Base-by-base conservation (phyloP, 306 rosid species). In the Phaseolus lunatus region DNA sequence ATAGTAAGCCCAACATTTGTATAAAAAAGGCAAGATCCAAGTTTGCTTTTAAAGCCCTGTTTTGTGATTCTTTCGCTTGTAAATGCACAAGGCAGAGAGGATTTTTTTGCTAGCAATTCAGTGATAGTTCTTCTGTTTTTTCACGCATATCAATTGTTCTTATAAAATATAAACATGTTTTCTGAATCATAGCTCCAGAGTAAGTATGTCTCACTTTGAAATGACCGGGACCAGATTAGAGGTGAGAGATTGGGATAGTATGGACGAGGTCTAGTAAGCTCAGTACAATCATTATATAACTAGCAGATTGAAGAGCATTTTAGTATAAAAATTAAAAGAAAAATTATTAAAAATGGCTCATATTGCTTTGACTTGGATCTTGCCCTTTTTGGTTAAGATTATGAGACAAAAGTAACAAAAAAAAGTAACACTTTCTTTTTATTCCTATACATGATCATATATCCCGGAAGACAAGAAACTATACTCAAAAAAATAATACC, bases 91-190 rank as follows among this genome's bases (percentile, higher is more conserved):
- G 35, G 20, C 2, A 7, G 33, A 31, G 71, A 22, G n/a, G 50
- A 19, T 39, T 19, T 70, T 70, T 5, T 29, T 31, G 37, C 37
- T 31, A 31, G 37, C 37, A 31, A 31, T 31, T 31, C 37, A 31
- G 37, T 69, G 61, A 48, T 37, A 14, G 5, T 70, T 70, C n/a
- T 67, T 10, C 23, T 26, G 0, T 49, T 62, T 62, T 29, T 31
- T 62, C 13, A 31, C 33, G 45, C 41, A 27, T 27, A 15, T 15
- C 66, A 26, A 27, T 15, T 59, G 16, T n/a, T 29, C 7, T 26
- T 27, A 41, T 7, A 16, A 31, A 31, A 54, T 77, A 15, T 67
- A 24, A 23, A 64, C 50, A 72, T 63, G 52, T 53, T 49, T 62
- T 64, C 1, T 26, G 61, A 65, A 45, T 9, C 24, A 71, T 63